Percentiles rank a stretch among this genome's conserved stretches.
Conservation (phyloP, 306 rosid species). For the Lablab purpureus region DNA sequence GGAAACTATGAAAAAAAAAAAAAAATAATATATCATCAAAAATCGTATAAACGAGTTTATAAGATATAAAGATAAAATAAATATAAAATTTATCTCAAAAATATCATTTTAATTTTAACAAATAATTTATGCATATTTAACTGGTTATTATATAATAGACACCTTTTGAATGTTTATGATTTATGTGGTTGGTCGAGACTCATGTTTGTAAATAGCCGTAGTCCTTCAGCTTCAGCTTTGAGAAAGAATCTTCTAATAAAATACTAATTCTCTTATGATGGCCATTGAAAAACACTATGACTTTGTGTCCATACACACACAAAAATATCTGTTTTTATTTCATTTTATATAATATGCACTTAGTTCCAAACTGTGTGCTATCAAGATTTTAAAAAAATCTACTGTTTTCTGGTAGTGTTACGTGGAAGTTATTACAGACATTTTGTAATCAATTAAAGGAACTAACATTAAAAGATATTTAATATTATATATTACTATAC, state of each 20-base stretch:
- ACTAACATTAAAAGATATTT: neutral
- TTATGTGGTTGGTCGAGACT: conserved; percentile 29
- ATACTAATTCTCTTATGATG: neutral
- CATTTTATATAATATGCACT: conserved; percentile 1
- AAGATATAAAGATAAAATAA: no score
- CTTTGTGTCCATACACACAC: neutral
- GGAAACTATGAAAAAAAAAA: no score
- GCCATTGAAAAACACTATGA: conserved; percentile 19
- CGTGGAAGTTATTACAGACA: neutral
- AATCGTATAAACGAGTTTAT: no score
- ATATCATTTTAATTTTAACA: no score
- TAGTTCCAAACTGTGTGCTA: conserved; percentile 26
- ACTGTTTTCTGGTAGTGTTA: neutral
- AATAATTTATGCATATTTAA: no score
- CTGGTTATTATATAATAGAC: neutral
- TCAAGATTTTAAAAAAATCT: neutral
- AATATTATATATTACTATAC: no score
- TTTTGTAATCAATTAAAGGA: neutral
- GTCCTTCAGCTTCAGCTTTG: conserved; percentile 9
- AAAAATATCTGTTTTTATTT: conserved; percentile 18
- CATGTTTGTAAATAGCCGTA: conserved; percentile 33
- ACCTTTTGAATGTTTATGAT: conserved; percentile 4
- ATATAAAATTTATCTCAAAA: no score
- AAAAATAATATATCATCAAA: no score
- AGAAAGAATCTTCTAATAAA: conserved; percentile 33